Conservation (phyloP, 176 grass and related monocot species). For the Cenchrus purpureus region DNA sequence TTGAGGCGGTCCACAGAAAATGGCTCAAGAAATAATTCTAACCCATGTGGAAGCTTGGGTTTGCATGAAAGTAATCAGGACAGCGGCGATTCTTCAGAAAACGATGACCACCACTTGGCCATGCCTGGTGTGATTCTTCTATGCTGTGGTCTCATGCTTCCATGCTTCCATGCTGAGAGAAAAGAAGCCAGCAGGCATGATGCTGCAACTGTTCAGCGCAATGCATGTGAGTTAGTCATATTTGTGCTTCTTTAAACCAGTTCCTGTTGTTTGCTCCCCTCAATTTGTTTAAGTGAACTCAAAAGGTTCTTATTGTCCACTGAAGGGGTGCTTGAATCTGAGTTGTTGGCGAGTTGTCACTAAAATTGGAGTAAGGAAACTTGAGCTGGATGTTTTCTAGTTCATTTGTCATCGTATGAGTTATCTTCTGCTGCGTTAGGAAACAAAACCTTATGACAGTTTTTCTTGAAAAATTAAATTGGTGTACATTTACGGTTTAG, state of each 20-base stretch:
- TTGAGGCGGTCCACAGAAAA: slow-evolving; percentile 52
- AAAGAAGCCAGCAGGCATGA: slow-evolving; percentile 67
- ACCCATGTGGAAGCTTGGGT: slow-evolving; percentile 42
- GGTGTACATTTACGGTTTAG: background rate
- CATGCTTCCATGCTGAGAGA: slow-evolving; percentile 78
- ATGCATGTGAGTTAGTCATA: slow-evolving; percentile 52
- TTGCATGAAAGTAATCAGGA: slow-evolving; percentile 47
- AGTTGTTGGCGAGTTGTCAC: background rate
- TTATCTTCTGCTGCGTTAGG: slow-evolving; percentile 4
- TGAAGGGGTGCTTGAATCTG: background rate
- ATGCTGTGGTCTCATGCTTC: slow-evolving; percentile 81
- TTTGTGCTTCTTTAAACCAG: background rate
- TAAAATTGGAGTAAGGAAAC: background rate
- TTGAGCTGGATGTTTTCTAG: background rate
- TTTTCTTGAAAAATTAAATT: background rate
- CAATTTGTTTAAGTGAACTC: background rate
- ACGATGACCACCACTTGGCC: slow-evolving; percentile 60
- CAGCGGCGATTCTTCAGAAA: slow-evolving; percentile 58
- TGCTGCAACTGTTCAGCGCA: slow-evolving; percentile 52
- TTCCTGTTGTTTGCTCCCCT: background rate
- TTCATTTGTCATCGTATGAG: background rate
- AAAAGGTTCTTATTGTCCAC: slow-evolving; percentile 6
- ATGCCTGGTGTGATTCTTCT: slow-evolving; percentile 86
- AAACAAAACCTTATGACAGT: background rate
- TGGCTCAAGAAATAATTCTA: slow-evolving; percentile 50